Conservation (phyloP, 768 basidiomycete species). For the Lactarius vividus region DNA sequence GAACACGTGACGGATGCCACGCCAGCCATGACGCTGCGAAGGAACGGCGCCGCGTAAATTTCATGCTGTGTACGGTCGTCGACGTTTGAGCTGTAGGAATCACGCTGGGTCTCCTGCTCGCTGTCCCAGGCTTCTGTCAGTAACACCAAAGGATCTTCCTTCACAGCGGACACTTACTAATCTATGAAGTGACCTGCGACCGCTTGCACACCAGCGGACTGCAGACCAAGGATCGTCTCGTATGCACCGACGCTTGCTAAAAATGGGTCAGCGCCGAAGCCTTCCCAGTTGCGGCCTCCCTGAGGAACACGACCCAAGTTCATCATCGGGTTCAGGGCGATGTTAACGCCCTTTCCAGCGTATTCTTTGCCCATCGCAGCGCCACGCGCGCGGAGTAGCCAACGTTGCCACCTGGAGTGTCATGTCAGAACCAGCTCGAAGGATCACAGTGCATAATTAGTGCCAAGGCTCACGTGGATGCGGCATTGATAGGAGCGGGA, state of each 20-base stretch:
- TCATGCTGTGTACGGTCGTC: slow-evolving; percentile 81
- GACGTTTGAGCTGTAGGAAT: slow-evolving; percentile 57
- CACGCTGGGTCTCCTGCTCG: slow-evolving; percentile 67
- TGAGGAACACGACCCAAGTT: slow-evolving; percentile 79
- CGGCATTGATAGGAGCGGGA: slow-evolving; percentile 81
- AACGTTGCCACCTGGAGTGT: slow-evolving; percentile 61
- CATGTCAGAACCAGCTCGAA: background rate
- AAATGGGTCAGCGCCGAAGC: slow-evolving; percentile 91
- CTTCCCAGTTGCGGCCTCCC: slow-evolving; percentile 92
- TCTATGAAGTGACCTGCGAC: slow-evolving; percentile 82
- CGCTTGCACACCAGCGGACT: slow-evolving; percentile 75
- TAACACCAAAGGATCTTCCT: background rate
- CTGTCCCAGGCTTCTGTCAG: slow-evolving; percentile 34
- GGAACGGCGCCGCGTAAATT: slow-evolving; percentile 67
- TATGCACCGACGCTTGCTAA: slow-evolving; percentile 71
- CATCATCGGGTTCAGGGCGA: slow-evolving; percentile 81
- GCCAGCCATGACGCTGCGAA: slow-evolving; percentile 71
- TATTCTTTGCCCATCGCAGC: slow-evolving; percentile 82
- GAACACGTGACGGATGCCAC: slow-evolving; percentile 74
- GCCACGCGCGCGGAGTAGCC: slow-evolving; percentile 73
- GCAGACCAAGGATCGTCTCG: slow-evolving; percentile 85
- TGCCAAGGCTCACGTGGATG: slow-evolving; percentile 60
- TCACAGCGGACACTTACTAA: slow-evolving; percentile 46
- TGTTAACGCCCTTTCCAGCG: slow-evolving; percentile 77
- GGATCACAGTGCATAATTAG: background rate